Percentiles rank a stretch among this genome's conserved stretches.
Evolutionary conservation across 2,329 filamentous ascomycete genomes (phyloP).

Genomic region (Clonostachys solani): DNA sequence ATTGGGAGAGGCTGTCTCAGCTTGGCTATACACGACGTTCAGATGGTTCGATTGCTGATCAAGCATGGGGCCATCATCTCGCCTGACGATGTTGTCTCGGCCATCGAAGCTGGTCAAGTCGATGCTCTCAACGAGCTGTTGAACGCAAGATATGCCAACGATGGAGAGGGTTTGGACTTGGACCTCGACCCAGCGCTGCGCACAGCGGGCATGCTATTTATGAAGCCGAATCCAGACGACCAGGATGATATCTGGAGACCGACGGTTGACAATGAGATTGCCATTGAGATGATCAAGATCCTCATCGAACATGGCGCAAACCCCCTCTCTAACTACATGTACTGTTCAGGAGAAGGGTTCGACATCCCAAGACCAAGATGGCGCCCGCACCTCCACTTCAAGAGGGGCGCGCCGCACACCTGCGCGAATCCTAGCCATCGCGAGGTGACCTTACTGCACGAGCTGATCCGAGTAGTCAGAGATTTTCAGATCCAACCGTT

Average conservation of each 20-base stretch:
- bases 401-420: not conserved
- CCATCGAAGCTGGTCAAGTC: not conserved
- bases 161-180: not conserved
- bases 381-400: not conserved
- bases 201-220: slow-evolving; percentile 1
- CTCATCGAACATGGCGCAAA: slow-evolving; percentile 8
- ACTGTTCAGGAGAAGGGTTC: not conserved
- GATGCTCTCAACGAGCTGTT: not conserved
- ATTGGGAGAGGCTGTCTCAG: not conserved
- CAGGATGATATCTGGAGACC: not conserved
- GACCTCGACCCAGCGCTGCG: not conserved
- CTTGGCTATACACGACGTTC: not conserved
- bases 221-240: not conserved
- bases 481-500: slow-evolving; percentile 2
- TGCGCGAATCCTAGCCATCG: not conserved
- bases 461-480: not conserved
- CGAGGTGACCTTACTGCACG: not conserved
- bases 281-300: slow-evolving; percentile 5
- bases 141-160: not conserved
- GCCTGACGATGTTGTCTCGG: not conserved
- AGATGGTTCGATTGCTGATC: not conserved
- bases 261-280: not conserved
- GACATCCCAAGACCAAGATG: not conserved
- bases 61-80: not conserved
- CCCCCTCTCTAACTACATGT: not conserved